phyloP scores from a whole-genome alignment of 495 filamentous ascomycete genomes.

The Trichoderma orchidacearum region DNA sequence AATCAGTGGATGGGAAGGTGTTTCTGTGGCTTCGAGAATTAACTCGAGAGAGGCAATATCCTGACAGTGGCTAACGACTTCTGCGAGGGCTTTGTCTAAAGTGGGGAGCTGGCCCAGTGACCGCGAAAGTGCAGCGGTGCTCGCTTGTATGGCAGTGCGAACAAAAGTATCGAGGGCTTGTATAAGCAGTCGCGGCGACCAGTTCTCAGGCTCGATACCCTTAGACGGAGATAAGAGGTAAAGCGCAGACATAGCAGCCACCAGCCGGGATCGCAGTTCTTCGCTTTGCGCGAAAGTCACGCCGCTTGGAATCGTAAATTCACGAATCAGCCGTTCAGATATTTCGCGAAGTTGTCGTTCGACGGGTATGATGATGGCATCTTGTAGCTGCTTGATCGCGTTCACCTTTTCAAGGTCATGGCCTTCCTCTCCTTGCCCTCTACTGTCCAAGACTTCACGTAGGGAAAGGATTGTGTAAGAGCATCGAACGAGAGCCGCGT shows the following conservation, averaged over 20 bases:
- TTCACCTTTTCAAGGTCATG: conserved; percentile 59
- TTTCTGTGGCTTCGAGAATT: conserved; percentile 53
- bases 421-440: conserved; percentile 55
- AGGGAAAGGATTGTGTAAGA: conserved; percentile 62
- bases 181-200: conserved; percentile 55
- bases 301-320: conserved; percentile 55
- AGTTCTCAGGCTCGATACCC: conserved; percentile 29
- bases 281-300: conserved; percentile 69
- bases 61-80: conserved; percentile 75
- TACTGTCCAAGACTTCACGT: conserved; percentile 54
- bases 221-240: conserved; percentile 65
- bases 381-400: conserved; percentile 51
- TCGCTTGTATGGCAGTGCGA: conserved; percentile 56
- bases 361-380: conserved; percentile 50
- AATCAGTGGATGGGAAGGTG: conserved; percentile 51
- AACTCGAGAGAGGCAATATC: conserved; percentile 78
- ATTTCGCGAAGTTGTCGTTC: conserved; percentile 53
- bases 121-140: conserved; percentile 54
- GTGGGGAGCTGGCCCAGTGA: conserved; percentile 68
- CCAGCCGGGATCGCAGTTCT: conserved; percentile 57
- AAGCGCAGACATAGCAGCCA: conserved; percentile 62
- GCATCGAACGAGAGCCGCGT: conserved; percentile 64
- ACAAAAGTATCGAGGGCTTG: conserved; percentile 71
- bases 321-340: conserved; percentile 67
- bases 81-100: conserved; percentile 67